Evolutionary conservation across 257 asterid genomes (phyloP).

Genomic region (Oldenlandia corymbosa): DNA sequence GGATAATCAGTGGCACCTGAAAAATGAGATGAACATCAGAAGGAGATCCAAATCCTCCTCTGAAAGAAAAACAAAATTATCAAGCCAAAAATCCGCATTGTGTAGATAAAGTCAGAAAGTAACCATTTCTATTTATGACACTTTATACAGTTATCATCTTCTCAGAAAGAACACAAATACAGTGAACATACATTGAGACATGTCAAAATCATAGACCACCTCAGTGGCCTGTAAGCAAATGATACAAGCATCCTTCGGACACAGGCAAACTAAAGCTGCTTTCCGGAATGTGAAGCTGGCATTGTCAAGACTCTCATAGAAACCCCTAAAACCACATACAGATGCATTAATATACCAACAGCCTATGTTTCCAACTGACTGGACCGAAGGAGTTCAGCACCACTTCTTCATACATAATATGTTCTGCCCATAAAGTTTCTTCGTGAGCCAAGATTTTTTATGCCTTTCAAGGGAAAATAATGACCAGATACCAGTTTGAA

Average conservation of each 20-base stretch:
- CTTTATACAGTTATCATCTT: neutral
- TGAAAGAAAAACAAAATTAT: neutral
- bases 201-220: neutral
- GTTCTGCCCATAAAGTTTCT: no score
- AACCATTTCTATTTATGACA: neutral
- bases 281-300: no score
- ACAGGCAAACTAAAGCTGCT: no score
- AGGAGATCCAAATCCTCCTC: neutral
- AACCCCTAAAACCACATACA: no score
- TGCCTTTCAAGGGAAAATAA: no score
- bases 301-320: no score
- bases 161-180: neutral
- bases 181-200: neutral
- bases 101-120: neutral
- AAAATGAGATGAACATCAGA: slow-evolving; percentile 10
- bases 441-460: no score
- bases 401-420: no score
- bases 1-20: slow-evolving; percentile 92
- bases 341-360: no score
- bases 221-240: neutral
- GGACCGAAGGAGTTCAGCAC: no score
- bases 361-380: no score
- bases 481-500: neutral
- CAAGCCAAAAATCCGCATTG: neutral
- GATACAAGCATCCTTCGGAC: no score